phyloP scores from a whole-genome alignment of 805 yeast genomes.

The Candida dajiaensis region DNA sequence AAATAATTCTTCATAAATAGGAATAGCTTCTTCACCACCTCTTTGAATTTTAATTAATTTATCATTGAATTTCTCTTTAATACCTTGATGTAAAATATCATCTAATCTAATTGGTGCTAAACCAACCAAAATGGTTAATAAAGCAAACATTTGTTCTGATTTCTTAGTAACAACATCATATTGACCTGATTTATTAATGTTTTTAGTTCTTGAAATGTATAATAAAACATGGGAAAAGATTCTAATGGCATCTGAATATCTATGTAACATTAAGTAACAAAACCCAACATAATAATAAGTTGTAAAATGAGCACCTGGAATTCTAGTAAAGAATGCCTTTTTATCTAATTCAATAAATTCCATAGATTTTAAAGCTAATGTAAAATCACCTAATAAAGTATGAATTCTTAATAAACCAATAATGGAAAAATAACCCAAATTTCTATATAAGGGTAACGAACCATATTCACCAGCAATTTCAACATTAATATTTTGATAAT shows the following conservation, averaged over 20 bases:
- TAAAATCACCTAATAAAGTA: constrained; percentile 43
- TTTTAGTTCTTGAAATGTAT: constrained; percentile 40
- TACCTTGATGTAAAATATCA: constrained; percentile 36
- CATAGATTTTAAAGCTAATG: constrained; percentile 43
- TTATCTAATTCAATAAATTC: constrained; percentile 41
- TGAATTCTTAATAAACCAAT: constrained; percentile 46
- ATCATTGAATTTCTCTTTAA: constrained; percentile 42
- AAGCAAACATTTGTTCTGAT: constrained; percentile 46
- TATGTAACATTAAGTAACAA: constrained; percentile 44
- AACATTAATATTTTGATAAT: constrained; percentile 6
- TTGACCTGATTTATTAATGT: constrained; percentile 36
- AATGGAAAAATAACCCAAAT: constrained; percentile 41
- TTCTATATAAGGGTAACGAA: constrained; percentile 35
- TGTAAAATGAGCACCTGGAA: constrained; percentile 44
- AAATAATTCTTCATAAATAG: constrained; percentile 40
- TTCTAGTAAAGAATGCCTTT: constrained; percentile 39
- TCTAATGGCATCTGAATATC: constrained; percentile 45
- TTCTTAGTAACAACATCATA: constrained; percentile 41
- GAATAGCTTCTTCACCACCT: constrained; percentile 36
- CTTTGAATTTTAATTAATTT: constrained; percentile 36
- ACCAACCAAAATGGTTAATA: constrained; percentile 39
- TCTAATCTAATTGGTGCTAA: constrained; percentile 42
- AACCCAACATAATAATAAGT: constrained; percentile 47
- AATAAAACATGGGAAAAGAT: constrained; percentile 41
- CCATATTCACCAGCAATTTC: constrained; percentile 41